Base-by-base conservation (phyloP, 1,284 basidiomycete genomes). In the Cutaneotrichosporon spelunceum region DNA sequence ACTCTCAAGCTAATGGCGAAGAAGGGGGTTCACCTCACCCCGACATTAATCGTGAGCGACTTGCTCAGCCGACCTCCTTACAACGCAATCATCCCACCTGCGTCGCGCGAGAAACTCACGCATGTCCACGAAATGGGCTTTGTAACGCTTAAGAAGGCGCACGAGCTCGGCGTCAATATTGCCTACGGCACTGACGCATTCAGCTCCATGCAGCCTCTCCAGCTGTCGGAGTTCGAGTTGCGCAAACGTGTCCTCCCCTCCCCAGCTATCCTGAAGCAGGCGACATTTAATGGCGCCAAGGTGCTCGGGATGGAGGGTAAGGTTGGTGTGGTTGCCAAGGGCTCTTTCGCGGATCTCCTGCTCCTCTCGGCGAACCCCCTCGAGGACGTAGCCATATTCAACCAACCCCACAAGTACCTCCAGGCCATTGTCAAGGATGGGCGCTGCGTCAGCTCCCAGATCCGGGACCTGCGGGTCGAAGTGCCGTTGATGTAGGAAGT, bases 31-130 rank as follows among this genome's bases (percentile, higher is more conserved):
- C 80, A 73, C 68, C 71, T 82, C 8, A 83, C 82, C 0, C 83
- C 83, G 6, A 84, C 83, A 0, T 71, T 83, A 9, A 74, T 76
- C n/a, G 75, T 79, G 65, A 80, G 81, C 60, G 80, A 79, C 56
- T 60, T 69, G n/a, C 59, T 71, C 24, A 50, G 47, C 21, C 62
- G 63, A 34, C 67, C 67, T 9, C 70, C 70, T 4, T 71, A 67
- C 57, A 53, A 56, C 53, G 54, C 61, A 36, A 66, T 68, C 52
- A 68, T 72, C 44, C 65, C 68, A 8, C 64, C 63, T 0, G 53
- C 59, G 3, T 68, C 66, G 29, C 59, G 63, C 16, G 67, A 69
- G 42, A 72, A 72, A 60, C 60, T 66, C 6, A 64, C 61, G 13
- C 59, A 57, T 30, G 69, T 72, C 54, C 52, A 64, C 21, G 53